A percentile compares a stretch with the other conserved stretches of the same genome.
Evolutionary conservation across 139 green algal genomes (phyloP).

Genomic region (Axilococcus clingmanii): DNA sequence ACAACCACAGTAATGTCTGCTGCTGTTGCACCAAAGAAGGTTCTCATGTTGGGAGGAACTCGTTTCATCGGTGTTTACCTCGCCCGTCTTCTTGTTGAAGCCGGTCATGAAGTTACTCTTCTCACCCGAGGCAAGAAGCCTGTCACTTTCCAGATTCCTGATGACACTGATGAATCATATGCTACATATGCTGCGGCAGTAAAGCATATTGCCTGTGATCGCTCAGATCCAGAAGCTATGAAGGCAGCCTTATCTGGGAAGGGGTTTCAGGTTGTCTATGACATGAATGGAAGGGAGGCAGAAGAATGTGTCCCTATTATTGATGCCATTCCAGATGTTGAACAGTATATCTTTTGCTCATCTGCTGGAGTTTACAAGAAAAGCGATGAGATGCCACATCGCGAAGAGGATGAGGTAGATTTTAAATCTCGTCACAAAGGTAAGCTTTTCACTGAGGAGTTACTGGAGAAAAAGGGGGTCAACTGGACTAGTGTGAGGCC

Average conservation of each 20-base stretch:
- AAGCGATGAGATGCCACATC: conserved; percentile 86
- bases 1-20: conserved; percentile 4
- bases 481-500: conserved; percentile 84
- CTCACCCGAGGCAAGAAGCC: conserved; percentile 88
- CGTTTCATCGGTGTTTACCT: conserved; percentile 96
- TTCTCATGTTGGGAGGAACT: conserved; percentile 87
- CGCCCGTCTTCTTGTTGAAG: conserved; percentile 75
- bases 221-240: conserved; percentile 58
- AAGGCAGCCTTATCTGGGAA: conserved; percentile 48
- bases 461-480: conserved; percentile 62
- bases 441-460: conserved; percentile 90
- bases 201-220: conserved; percentile 86
- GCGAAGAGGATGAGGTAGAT: conserved; percentile 81
- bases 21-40: conserved; percentile 57
- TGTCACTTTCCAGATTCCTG: conserved; percentile 76
- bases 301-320: conserved; percentile 67
- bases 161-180: conserved; percentile 76
- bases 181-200: conserved; percentile 52
- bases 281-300: conserved; percentile 94
- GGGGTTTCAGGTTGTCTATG: conserved; percentile 93
- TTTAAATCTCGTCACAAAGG: conserved; percentile 90
- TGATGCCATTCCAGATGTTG: conserved; percentile 46
- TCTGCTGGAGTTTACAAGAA: conserved; percentile 93
- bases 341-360: conserved; percentile 89
- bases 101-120: conserved; percentile 86